These are phyloP conservation scores for Isabelozyma rhagii DNA, from an alignment of 805 yeast species.

Conservation along the genomic window DNA sequence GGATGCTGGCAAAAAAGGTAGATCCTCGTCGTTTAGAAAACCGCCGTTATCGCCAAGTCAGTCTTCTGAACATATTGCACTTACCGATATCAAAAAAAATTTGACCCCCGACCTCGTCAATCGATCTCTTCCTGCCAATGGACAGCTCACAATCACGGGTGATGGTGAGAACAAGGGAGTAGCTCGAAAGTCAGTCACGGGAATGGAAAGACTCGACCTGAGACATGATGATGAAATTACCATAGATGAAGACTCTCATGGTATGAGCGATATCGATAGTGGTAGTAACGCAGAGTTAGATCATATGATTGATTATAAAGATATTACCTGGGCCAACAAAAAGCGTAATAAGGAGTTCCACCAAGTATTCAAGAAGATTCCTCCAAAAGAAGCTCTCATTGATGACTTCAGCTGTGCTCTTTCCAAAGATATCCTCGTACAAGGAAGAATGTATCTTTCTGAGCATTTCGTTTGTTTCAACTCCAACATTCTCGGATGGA, in stretches of 20 bases:
- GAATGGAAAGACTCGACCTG: not conserved
- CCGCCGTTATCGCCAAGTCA: conserved; percentile 12
- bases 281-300: conserved; percentile 10
- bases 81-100: conserved; percentile 6
- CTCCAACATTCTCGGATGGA: conserved; percentile 66
- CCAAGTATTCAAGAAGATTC: conserved; percentile 51
- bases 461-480: conserved; percentile 58
- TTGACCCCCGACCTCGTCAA: conserved; percentile 16
- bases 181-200: conserved; percentile 7
- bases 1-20: not conserved
- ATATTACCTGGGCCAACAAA: conserved; percentile 36
- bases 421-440: conserved; percentile 62
- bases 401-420: conserved; percentile 66
- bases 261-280: conserved; percentile 4
- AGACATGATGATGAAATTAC: not conserved
- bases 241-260: conserved; percentile 8
- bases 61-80: conserved; percentile 13
- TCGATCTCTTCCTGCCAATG: conserved; percentile 9
- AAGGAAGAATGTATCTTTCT: conserved; percentile 61
- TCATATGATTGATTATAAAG: conserved; percentile 10
- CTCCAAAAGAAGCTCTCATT: conserved; percentile 49
- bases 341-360: conserved; percentile 62
- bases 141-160: conserved; percentile 15
- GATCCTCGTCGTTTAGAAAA: conserved; percentile 5
- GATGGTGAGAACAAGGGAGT: conserved; percentile 15